Conservation (phyloP, 1,284 basidiomycete species). For the Cryptococcus hybrid region DNA sequence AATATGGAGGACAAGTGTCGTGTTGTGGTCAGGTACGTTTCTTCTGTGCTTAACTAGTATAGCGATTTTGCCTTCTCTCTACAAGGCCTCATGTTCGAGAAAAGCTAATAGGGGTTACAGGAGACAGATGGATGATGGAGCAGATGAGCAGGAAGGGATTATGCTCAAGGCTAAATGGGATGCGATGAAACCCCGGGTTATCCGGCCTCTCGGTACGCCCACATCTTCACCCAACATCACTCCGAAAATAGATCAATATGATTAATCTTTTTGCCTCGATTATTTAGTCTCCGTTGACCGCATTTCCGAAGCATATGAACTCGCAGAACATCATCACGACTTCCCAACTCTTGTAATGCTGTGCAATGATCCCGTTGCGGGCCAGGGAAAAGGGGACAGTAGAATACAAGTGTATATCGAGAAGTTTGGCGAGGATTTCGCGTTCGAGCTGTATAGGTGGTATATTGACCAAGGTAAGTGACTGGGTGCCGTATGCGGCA, state of each 20-base stretch:
- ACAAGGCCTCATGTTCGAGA: too few species aligned
- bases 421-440: slow-evolving; percentile 78
- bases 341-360: slow-evolving; percentile 78
- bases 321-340: slow-evolving; percentile 83
- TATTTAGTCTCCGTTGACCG: slow-evolving; percentile 63
- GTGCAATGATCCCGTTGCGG: slow-evolving; percentile 58
- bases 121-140: slow-evolving; percentile 36
- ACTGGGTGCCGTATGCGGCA: background rate
- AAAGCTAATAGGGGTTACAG: slow-evolving; percentile 7
- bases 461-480: slow-evolving; percentile 54
- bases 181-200: slow-evolving; percentile 40
- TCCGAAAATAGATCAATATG: background rate
- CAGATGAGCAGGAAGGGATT: slow-evolving; percentile 37
- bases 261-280: background rate
- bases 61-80: background rate
- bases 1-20: slow-evolving; percentile 65
- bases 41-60: background rate
- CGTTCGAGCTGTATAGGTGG: slow-evolving; percentile 79
- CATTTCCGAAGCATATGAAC: slow-evolving; percentile 66
- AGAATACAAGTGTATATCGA: slow-evolving; percentile 66
- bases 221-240: background rate
- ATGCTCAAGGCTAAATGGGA: slow-evolving; percentile 36
- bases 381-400: slow-evolving; percentile 22
- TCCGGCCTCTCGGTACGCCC: slow-evolving; percentile 39
- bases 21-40: slow-evolving; percentile 8